These are phyloP conservation scores for Cairneyella variabilis DNA, from an alignment of 495 filamentous ascomycete species.

Conservation along the genomic window DNA sequence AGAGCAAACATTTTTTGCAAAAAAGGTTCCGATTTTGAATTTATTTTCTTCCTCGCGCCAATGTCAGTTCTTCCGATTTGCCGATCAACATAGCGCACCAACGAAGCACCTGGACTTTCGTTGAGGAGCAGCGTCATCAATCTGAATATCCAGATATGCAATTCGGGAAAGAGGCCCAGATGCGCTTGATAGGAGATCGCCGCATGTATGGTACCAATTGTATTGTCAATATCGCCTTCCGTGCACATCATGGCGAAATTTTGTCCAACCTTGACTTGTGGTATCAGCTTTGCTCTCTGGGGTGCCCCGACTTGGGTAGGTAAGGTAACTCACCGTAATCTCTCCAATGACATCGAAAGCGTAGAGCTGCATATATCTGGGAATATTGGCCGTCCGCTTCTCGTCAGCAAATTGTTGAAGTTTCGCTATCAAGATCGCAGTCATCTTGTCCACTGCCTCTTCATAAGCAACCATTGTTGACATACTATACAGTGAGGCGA, in stretches of 20 bases:
- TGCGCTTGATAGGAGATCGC: constrained; percentile 39
- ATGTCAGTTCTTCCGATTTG: background rate
- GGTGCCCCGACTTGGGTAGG: background rate
- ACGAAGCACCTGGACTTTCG: background rate
- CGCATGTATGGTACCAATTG: background rate
- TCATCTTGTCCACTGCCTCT: constrained; percentile 42
- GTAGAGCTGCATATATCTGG: constrained; percentile 36
- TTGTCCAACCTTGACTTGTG: background rate
- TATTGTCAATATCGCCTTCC: constrained; percentile 32
- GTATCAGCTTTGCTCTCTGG: background rate
- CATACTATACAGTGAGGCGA: constrained; percentile 45
- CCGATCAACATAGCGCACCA: background rate
- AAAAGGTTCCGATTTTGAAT: background rate
- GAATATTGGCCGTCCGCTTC: background rate
- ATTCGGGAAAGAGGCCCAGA: constrained; percentile 39
- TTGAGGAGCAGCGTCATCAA: background rate
- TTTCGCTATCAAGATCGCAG: background rate
- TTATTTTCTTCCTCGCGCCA: background rate
- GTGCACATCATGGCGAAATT: constrained; percentile 22
- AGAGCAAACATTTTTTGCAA: background rate
- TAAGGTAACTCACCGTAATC: constrained; percentile 11
- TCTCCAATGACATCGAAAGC: constrained; percentile 38
- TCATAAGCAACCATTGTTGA: constrained; percentile 49
- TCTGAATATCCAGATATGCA: constrained; percentile 22
- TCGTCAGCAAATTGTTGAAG: background rate